phyloP scores from a whole-genome alignment of 2,329 filamentous ascomycete genomes.

The Monilinia fructigena region DNA sequence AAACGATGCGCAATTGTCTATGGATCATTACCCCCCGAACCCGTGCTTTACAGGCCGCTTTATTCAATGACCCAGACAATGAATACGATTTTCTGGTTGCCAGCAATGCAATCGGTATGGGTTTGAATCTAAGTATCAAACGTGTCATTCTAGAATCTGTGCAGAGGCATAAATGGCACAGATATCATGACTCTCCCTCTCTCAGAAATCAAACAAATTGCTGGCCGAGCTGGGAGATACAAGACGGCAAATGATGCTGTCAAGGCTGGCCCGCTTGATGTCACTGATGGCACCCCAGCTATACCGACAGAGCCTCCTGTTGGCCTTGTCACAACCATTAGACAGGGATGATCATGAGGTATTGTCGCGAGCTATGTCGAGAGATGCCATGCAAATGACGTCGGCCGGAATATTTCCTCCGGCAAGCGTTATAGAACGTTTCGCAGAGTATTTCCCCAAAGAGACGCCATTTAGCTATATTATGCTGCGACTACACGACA shows the following conservation, averaged over 20 bases:
- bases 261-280: slow-evolving; percentile 26
- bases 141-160: slow-evolving; percentile 83
- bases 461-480: slow-evolving; percentile 82
- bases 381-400: slow-evolving; percentile 63
- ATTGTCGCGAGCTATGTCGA: slow-evolving; percentile 61
- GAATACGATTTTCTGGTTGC: slow-evolving; percentile 94
- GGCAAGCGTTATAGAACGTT: slow-evolving; percentile 66
- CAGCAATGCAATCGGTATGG: slow-evolving; percentile 97
- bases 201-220: slow-evolving; percentile 92
- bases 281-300: slow-evolving; percentile 4
- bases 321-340: slow-evolving; percentile 78
- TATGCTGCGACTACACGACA: slow-evolving; percentile 69
- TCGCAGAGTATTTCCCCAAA: slow-evolving; percentile 78
- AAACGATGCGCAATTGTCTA: slow-evolving; percentile 90
- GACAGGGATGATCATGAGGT: slow-evolving; percentile 62
- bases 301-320: slow-evolving; percentile 38
- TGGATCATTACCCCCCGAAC: slow-evolving; percentile 90
- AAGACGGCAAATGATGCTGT: slow-evolving; percentile 64
- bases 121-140: slow-evolving; percentile 87
- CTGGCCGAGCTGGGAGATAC: slow-evolving; percentile 85
- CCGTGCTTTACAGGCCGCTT: slow-evolving; percentile 80
- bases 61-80: slow-evolving; percentile 95
- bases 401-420: slow-evolving; percentile 76
- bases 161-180: slow-evolving; percentile 68
- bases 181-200: slow-evolving; percentile 57